Base-by-base conservation (phyloP, 1,284 basidiomycete species). In the Athelia sp. region DNA sequence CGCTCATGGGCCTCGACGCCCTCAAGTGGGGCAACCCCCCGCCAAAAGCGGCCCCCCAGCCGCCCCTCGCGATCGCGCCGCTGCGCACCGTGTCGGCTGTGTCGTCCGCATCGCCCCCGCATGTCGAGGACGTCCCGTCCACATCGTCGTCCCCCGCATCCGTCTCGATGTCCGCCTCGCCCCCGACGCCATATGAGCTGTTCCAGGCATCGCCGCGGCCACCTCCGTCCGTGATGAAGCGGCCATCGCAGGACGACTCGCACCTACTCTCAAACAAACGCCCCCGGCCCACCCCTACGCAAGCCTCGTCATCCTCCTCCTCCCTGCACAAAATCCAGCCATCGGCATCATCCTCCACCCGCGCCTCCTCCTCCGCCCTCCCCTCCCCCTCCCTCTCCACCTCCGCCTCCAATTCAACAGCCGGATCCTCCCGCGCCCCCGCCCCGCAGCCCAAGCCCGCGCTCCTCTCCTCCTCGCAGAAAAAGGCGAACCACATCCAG, bases 401-500 rank as follows among this genome's bases (percentile, higher is more conserved):
- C 26, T 29, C 26, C 26, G 26, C 26, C 4, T 13, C 13, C 6
- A 29, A 4, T 29, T 13, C 26, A 4, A 29, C 26, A n/a, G n/a
- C n/a, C 26, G 26, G 26, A 29, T 29, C 26, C 10, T 44, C 43
- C n/a, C n/a, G 10, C 43, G 4, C 15, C 8, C 36, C 4, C 17
- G n/a, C 15, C 21, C 43, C 18, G 19, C 43, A 44, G n/a, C 21
- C 8, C 10, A 68, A 67, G 50, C 63, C 67, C 24, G 57, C 65
- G 43, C 61, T 71, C 43, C 62, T 71, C 24, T 65, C 63, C 19
- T 62, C 69, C 9, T 75, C 74, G 40, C 79, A 83, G 64, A 83
- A 83, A 63, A 80, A 81, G 59, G 78, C 76, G 40, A 83, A 83
- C 56, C 81, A 83, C 61, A 83, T 83, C 56, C 77, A 79, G 48